phyloP scores from a whole-genome alignment of 2,329 filamentous ascomycete species.

The Furcasterigmium sp. region DNA sequence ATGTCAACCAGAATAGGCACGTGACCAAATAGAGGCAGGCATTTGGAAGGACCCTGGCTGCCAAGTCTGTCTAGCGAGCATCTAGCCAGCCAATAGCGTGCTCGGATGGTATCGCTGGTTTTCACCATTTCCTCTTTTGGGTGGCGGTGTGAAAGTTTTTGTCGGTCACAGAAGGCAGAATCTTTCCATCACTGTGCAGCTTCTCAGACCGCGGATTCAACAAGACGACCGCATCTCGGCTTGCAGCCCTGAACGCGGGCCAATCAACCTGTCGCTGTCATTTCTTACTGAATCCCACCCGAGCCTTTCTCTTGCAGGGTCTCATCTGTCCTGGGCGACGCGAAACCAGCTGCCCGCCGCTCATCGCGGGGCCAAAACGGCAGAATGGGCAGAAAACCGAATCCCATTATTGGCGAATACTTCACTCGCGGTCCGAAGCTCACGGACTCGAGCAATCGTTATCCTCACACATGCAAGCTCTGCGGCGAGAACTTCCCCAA shows the following conservation, averaged over 20 bases:
- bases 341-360: background rate
- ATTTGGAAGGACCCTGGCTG: no score
- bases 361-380: conserved; percentile 4
- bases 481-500: conserved; percentile 89
- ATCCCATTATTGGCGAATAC: conserved; percentile 79
- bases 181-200: conserved; percentile 9
- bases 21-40: no score
- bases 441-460: conserved; percentile 84
- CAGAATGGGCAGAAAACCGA: conserved; percentile 77
- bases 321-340: background rate
- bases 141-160: conserved; percentile 35
- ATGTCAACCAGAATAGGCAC: no score
- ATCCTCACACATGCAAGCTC: conserved; percentile 83
- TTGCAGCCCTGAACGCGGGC: background rate
- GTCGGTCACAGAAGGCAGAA: conserved; percentile 35
- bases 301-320: background rate
- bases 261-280: background rate
- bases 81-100: no score
- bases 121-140: conserved; percentile 5
- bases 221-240: no score
- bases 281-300: background rate
- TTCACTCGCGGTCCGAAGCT: conserved; percentile 84
- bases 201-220: no score
- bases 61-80: no score
- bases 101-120: no score